Evolutionary conservation across 1,284 basidiomycete genomes (phyloP).

Genomic region (Ustilago loliicola): DNA sequence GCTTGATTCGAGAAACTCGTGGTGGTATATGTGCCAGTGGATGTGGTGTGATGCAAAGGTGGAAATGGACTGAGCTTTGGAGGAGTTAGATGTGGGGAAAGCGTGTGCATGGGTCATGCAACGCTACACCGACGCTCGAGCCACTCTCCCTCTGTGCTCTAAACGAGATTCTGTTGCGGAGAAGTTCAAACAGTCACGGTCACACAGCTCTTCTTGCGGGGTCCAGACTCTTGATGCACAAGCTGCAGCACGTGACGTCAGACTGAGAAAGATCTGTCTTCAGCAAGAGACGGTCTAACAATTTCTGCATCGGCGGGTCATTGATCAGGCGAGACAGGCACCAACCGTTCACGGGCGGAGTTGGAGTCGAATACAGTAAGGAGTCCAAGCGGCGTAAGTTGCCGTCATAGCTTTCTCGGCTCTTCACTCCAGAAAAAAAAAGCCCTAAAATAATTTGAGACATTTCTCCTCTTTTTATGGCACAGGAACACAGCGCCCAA

Average conservation of each 20-base stretch:
- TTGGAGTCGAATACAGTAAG: background rate
- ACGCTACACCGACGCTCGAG: constrained; percentile 25
- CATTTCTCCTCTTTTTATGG: background rate
- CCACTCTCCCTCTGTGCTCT: constrained; percentile 6
- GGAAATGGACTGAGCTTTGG: background rate
- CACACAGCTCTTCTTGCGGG: background rate
- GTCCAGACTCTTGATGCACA: constrained; percentile 14
- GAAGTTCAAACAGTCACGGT: background rate
- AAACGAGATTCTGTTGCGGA: background rate
- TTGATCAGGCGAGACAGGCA: background rate
- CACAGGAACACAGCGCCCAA: constrained; percentile 2
- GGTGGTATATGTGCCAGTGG: background rate
- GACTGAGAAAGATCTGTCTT: background rate
- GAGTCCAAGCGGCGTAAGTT: background rate
- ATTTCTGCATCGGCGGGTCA: background rate
- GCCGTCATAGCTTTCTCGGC: constrained; percentile 25
- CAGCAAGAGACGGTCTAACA: constrained; percentile 16
- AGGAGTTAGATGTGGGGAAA: constrained; percentile 23
- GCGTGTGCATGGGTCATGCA: background rate
- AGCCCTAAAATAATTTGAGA: constrained; percentile 1
- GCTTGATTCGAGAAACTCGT: background rate
- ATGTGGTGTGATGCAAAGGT: background rate
- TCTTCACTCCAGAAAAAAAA: background rate
- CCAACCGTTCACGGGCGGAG: background rate
- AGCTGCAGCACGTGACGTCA: constrained; percentile 41